phyloP scores from a whole-genome alignment of 1,284 basidiomycete genomes.

The Ustilago nuda region DNA sequence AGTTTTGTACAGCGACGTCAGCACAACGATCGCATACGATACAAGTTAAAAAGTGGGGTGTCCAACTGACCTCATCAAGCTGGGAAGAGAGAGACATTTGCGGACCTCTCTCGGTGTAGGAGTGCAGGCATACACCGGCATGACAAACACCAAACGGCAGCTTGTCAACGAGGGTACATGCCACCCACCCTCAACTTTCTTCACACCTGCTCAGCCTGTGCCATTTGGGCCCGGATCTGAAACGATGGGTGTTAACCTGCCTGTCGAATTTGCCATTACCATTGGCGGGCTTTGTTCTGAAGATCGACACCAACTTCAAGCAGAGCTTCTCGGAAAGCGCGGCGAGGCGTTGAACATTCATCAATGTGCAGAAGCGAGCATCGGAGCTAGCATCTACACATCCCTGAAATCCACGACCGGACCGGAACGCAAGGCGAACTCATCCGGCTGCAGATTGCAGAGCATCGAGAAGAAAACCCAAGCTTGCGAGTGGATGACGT shows the following conservation, averaged over 20 bases:
- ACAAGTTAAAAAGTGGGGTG: background rate
- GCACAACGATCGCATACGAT: background rate
- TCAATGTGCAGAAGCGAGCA: background rate
- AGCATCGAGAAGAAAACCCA: background rate
- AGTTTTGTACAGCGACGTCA: conserved; percentile 1
- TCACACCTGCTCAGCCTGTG: background rate
- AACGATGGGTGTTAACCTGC: background rate
- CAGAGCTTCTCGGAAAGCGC: background rate
- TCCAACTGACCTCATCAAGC: too few relatives aligned
- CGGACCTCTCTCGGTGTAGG: conserved; percentile 3
- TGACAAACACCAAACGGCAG: background rate
- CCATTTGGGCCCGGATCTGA: background rate
- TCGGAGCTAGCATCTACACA: background rate
- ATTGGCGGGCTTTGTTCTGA: background rate
- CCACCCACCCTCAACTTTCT: conserved; percentile 9
- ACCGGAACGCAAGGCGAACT: background rate
- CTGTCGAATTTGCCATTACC: background rate
- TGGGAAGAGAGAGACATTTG: conserved; percentile 1
- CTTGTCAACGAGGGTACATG: conserved; percentile 23
- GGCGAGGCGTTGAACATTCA: background rate
- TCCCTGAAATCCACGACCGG: background rate
- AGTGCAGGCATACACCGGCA: background rate
- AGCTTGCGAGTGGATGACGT: background rate
- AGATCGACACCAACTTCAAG: background rate
- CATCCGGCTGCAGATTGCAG: background rate